phyloP scores from a whole-genome alignment of 257 asterid genomes.

The Fraxinus pennsylvanica region DNA sequence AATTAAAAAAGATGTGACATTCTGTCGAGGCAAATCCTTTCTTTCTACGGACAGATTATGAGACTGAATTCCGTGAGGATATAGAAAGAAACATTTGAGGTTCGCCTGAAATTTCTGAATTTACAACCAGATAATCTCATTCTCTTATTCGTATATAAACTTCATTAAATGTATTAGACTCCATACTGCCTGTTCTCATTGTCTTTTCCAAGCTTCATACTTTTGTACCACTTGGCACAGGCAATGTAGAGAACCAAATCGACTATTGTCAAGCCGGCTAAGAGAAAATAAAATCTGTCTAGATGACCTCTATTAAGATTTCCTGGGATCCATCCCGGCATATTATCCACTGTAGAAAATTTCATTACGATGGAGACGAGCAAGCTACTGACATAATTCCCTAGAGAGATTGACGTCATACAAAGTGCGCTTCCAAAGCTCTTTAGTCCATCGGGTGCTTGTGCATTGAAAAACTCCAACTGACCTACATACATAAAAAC shows the following conservation, averaged over 20 bases:
- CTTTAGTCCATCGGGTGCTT: slow-evolving; percentile 86
- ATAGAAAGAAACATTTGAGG: background rate
- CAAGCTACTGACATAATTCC: slow-evolving; percentile 83
- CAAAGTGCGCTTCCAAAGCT: slow-evolving; percentile 96
- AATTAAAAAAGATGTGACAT: background rate
- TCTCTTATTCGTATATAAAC: background rate
- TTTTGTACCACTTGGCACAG: slow-evolving; percentile 69
- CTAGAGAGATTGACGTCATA: slow-evolving; percentile 91
- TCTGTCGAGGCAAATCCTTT: background rate
- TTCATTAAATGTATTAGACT: slow-evolving; percentile 30
- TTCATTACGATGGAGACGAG: slow-evolving; percentile 80
- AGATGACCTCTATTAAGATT: slow-evolving; percentile 84
- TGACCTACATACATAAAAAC: slow-evolving; percentile 96
- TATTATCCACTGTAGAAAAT: slow-evolving; percentile 59
- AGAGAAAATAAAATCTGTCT: slow-evolving; percentile 75
- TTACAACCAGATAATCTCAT: background rate
- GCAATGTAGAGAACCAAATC: slow-evolving; percentile 61
- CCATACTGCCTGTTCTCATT: slow-evolving; percentile 32
- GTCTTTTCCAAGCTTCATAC: slow-evolving; percentile 43
- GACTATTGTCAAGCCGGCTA: slow-evolving; percentile 71
- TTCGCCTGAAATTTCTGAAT: background rate
- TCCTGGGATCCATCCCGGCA: slow-evolving; percentile 93
- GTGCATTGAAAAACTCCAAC: slow-evolving; percentile 83
- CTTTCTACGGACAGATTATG: background rate
- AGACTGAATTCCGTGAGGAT: background rate